phyloP scores from a whole-genome alignment of 1,284 basidiomycete species.

The Pseudozyma pruni region DNA sequence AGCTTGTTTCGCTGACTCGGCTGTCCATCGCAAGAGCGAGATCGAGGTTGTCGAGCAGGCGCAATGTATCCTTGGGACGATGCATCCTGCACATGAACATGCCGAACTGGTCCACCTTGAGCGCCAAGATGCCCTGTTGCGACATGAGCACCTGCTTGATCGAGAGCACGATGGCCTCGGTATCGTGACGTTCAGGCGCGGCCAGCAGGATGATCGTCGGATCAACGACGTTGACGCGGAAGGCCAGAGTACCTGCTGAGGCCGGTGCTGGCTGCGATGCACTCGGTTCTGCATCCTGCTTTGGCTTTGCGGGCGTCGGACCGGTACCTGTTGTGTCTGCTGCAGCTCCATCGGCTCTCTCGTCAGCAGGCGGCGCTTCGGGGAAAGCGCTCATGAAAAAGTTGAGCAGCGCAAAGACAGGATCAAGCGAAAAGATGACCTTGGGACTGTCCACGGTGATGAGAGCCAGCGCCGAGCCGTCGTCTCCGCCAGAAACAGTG shows the following conservation, averaged over 20 bases:
- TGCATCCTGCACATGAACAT: constrained; percentile 95
- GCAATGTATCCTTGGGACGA: constrained; percentile 80
- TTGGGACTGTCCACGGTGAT: constrained; percentile 92
- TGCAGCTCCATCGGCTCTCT: background rate
- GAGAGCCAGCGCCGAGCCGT: constrained; percentile 77
- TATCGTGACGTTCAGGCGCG: constrained; percentile 80
- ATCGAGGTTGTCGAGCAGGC: constrained; percentile 93
- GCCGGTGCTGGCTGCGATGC: constrained; percentile 5
- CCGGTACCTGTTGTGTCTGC: constrained; percentile 5
- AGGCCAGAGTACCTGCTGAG: constrained; percentile 69
- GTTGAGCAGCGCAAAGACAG: constrained; percentile 84
- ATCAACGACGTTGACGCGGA: constrained; percentile 90
- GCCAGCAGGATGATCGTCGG: constrained; percentile 90
- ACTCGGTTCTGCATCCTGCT: background rate
- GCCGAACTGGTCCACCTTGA: constrained; percentile 84
- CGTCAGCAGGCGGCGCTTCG: constrained; percentile 5
- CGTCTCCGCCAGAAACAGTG: constrained; percentile 75
- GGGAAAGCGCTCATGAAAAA: constrained; percentile 81
- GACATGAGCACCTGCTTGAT: constrained; percentile 89
- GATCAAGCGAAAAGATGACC: constrained; percentile 92
- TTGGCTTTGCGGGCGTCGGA: too few relatives aligned
- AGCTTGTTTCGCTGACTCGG: constrained; percentile 77
- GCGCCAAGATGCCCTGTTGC: constrained; percentile 87
- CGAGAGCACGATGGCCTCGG: constrained; percentile 86
- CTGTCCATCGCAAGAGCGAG: constrained; percentile 87